Evolutionary conservation across 352 stramenopile species (phyloP), one percentile per base, ranked within the genome.

Genomic region (Pythium graminicola): DNA sequence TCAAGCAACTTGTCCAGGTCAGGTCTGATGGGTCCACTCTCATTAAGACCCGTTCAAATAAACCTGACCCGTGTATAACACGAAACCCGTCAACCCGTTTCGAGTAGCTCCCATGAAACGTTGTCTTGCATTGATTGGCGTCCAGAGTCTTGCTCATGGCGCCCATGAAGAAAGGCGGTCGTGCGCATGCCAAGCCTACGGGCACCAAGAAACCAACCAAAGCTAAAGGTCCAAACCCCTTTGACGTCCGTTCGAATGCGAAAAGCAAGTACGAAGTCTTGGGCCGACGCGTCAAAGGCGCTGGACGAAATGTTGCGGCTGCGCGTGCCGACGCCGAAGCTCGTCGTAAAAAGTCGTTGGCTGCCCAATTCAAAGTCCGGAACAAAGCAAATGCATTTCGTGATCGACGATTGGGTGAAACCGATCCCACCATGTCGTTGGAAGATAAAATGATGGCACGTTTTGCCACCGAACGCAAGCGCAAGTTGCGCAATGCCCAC

Each of bases 361-460:
- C 88, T 20, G 58, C 65, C 35, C 84, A 97, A 65, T 96, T 83
- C 65, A 62, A 83, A 23, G 47, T 63, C 20, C 88, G 79, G 35
- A 85, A 95, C 66, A 94, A 93, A 63, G 89, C 80, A 29, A 97
- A 96, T 60, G 72, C 78, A 50, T 95, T 96, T 62, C 69, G 81
- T 29, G 89, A 97, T 63, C 73, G 75, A 19, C 85, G 86, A 4
- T 64, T 96, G 13, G 86, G 86, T 24, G 86, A 94, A 45, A 76
- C 93, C 55, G 80, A 91, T 54, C 65, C 81, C 19, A 76, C 64
- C 10, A 72, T 96, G 64, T 94, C 86, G 50, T 65, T 95, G n/a
- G 86, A 96, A 53, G 86, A 96, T 70, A 95, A 95, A 62, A 95
- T 96, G 85, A 91, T 96, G 63, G 71, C 80, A 22, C 82, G 86